Percentiles rank a stretch among this genome's conserved stretches.
Evolutionary conservation across 2,329 filamentous ascomycete species (phyloP).

Genomic region (Venturia effusa): DNA sequence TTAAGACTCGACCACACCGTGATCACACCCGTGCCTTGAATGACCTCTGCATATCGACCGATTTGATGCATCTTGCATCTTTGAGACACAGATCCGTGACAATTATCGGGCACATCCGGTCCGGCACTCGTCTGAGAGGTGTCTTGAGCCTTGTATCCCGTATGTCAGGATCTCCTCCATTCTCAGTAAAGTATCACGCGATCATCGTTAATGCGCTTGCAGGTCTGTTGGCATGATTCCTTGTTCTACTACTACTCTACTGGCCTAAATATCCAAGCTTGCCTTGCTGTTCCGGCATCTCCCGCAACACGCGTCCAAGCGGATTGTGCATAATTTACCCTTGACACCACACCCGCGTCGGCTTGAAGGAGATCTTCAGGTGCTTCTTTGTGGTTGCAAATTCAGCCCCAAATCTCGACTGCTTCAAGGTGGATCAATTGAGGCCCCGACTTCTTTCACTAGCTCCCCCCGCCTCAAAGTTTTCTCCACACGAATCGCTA

Average conservation of each 20-base stretch:
- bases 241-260: not conserved
- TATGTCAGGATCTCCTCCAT: not conserved
- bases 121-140: not conserved
- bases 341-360: not conserved
- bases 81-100: not conserved
- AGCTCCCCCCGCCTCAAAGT: not conserved
- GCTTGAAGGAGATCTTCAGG: not conserved
- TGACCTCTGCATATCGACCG: not conserved
- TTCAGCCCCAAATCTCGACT: not conserved
- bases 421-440: not conserved
- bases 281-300: not conserved
- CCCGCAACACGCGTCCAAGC: not conserved
- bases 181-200: not conserved
- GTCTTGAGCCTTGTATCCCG: not conserved
- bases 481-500: not conserved
- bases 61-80: constrained; percentile 1
- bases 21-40: not conserved
- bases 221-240: not conserved
- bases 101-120: not conserved
- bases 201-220: not conserved
- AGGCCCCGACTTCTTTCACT: not conserved
- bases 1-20: not conserved
- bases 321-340: not conserved
- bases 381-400: not conserved
- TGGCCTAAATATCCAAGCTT: not conserved